Conservation (phyloP, 257 asterid genomes). For the Fraxinus americana region DNA sequence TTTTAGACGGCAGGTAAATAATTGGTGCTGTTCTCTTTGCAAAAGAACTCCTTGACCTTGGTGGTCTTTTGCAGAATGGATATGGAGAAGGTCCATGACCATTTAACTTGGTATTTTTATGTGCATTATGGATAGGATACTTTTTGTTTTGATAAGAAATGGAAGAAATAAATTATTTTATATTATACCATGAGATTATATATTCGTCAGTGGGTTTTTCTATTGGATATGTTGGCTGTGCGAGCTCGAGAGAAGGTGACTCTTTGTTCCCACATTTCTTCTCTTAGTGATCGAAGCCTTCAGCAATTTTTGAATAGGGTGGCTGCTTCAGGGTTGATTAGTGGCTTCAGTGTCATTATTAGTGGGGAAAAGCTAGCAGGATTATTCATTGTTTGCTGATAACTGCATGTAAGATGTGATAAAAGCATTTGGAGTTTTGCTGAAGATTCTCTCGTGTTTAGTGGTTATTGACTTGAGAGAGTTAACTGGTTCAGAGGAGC, state of each 20-base stretch:
- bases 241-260: neutral
- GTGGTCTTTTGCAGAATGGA: neutral
- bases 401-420: neutral
- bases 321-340: neutral
- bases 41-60: neutral
- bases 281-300: neutral
- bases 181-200: neutral
- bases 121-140: neutral
- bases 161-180: neutral
- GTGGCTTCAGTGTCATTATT: neutral
- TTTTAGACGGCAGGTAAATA: neutral
- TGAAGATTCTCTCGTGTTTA: neutral
- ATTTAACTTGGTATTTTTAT: neutral
- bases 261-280: neutral
- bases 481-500: neutral
- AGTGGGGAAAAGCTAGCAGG: neutral
- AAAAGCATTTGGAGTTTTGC: neutral
- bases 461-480: neutral
- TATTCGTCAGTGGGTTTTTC: neutral
- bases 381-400: neutral
- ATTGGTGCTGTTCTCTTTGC: neutral
- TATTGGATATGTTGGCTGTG: neutral
- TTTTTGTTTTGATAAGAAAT: neutral
- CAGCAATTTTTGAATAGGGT: neutral
- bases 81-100: neutral